A percentile compares a stretch with the other conserved stretches of the same genome.
Evolutionary conservation across 2,329 filamentous ascomycete genomes (phyloP).

Genomic region (Ascocoryne sarcoides): DNA sequence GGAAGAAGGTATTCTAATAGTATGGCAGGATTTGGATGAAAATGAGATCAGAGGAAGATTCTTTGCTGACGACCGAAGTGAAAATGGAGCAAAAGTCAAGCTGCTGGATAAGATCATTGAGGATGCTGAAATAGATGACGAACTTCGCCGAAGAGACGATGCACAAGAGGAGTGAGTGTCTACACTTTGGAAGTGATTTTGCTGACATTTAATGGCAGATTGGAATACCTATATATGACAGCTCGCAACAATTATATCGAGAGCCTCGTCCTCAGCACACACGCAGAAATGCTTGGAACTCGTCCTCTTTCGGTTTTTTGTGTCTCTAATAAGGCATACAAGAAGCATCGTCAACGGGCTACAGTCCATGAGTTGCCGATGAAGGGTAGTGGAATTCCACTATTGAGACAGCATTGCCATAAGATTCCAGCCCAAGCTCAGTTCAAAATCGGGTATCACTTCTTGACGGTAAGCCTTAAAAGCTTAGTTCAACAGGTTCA

Average conservation of each 20-base stretch:
- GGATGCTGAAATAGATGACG: constrained; percentile 1
- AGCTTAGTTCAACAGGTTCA: constrained; percentile 3
- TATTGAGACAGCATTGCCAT: constrained; percentile 2
- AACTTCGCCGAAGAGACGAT: background rate
- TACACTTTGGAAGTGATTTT: background rate
- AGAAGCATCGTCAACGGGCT: constrained; percentile 2
- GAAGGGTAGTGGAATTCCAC: constrained; percentile 4
- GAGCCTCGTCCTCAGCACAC: background rate
- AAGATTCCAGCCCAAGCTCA: constrained; percentile 6
- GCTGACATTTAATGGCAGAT: background rate
- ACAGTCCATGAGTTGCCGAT: constrained; percentile 1
- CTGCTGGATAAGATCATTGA: constrained; percentile 1
- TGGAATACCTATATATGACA: constrained; percentile 2
- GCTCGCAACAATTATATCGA: constrained; percentile 4
- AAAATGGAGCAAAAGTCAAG: background rate
- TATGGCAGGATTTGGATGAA: background rate
- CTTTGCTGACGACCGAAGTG: background rate
- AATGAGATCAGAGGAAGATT: constrained; percentile 1
- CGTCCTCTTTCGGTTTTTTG: constrained; percentile 5
- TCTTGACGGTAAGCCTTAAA: constrained; percentile 3
- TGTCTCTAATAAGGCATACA: constrained; percentile 7
- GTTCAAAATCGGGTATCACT: constrained; percentile 5
- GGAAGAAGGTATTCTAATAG: background rate
- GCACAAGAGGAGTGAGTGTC: constrained; percentile 2
- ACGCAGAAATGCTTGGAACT: constrained; percentile 2